Evolutionary conservation across 768 basidiomycete species (phyloP).

Genomic region (Pleurotus eryngii): DNA sequence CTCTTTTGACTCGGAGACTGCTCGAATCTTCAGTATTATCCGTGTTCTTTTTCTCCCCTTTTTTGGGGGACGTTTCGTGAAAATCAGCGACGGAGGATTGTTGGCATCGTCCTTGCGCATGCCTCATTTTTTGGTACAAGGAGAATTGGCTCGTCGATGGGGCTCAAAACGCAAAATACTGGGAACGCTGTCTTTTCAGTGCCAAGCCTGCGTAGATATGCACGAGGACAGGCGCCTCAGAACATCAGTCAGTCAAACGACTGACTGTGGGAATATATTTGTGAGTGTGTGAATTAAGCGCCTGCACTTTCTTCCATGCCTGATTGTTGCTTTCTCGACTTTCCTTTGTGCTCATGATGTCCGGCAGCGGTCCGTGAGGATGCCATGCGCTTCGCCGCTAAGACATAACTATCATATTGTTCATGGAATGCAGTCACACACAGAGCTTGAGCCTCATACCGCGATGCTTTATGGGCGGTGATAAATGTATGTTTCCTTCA

Average conservation of each 20-base stretch:
- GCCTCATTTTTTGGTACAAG: not conserved
- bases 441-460: too few relatives aligned
- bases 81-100: conserved; percentile 16
- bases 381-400: too few relatives aligned
- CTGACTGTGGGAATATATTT: not conserved
- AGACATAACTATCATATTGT: too few relatives aligned
- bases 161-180: not conserved
- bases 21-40: conserved; percentile 25
- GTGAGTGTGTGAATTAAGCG: not conserved
- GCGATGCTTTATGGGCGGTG: too few relatives aligned
- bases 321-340: too few relatives aligned
- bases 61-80: conserved; percentile 8
- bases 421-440: too few relatives aligned
- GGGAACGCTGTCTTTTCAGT: not conserved
- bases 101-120: not conserved
- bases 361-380: too few relatives aligned
- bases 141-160: too few relatives aligned
- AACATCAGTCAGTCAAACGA: conserved; percentile 13
- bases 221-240: not conserved
- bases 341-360: too few relatives aligned
- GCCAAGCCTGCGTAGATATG: not conserved
- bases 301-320: too few relatives aligned
- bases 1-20: conserved; percentile 50
- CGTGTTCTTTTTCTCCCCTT: conserved; percentile 20
- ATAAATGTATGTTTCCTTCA: too few relatives aligned